These are phyloP conservation scores for Vaccinium corymbosum DNA, from an alignment of 148 eudicot genomes.

Conservation along the genomic window DNA sequence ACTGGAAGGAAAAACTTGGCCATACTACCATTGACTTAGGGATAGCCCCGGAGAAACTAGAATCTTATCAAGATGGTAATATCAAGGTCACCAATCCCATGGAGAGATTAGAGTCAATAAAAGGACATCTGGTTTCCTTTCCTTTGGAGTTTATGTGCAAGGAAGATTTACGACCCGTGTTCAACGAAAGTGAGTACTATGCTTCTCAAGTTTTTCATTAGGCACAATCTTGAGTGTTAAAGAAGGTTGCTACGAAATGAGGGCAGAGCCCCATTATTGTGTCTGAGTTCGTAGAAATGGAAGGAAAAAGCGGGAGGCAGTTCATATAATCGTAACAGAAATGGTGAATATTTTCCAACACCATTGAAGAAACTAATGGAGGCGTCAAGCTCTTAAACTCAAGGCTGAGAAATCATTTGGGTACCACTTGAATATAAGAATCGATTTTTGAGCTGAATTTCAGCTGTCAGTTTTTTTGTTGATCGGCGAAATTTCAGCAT, in stretches of 20 bases:
- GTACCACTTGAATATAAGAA: not conserved
- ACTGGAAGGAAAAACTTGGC: conserved; percentile 91
- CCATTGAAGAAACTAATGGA: not conserved
- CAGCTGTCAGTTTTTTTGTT: too few species aligned
- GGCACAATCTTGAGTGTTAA: not conserved
- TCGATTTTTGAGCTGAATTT: not conserved
- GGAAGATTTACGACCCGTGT: conserved; percentile 96
- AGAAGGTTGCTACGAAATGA: not conserved
- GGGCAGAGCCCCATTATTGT: not conserved
- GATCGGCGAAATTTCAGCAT: not conserved
- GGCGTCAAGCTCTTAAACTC: not conserved
- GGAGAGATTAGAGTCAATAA: conserved; percentile 71
- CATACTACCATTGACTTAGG: conserved; percentile 93
- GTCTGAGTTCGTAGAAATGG: not conserved
- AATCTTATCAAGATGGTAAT: conserved; percentile 76
- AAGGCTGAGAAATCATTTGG: not conserved
- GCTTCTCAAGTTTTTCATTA: conserved; percentile 97
- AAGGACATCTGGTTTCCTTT: conserved; percentile 94
- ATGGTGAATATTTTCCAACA: not conserved
- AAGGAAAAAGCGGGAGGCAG: not conserved
- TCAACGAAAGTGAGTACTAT: conserved; percentile 93
- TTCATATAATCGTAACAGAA: not conserved
- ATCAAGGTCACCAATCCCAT: conserved; percentile 64
- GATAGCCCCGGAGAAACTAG: conserved; percentile 78
- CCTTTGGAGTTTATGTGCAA: conserved; percentile 89